Evolutionary conservation across 225 moss, liverwort and hornwort species (phyloP).

Genomic region (Rhytidiadelphus loreus): DNA sequence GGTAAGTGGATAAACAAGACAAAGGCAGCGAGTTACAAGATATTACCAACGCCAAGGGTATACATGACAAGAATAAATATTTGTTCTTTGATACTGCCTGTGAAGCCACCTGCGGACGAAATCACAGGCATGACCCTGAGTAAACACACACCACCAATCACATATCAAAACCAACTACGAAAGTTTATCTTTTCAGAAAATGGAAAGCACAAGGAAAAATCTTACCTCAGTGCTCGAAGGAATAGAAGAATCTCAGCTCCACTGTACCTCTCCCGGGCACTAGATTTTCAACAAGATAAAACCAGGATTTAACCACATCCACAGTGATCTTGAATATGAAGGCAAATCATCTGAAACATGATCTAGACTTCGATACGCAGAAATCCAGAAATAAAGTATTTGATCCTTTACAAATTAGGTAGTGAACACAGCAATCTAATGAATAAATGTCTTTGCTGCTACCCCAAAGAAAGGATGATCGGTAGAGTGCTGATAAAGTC

Average conservation of each 20-base stretch:
- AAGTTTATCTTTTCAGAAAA: not conserved
- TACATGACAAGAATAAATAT: conserved; percentile 48
- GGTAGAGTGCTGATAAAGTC: conserved; percentile 70
- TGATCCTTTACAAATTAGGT: not conserved
- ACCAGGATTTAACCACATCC: not conserved
- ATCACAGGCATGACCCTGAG: conserved; percentile 50
- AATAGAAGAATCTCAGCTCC: conserved; percentile 85
- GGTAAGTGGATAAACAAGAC: not conserved
- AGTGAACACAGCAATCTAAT: not conserved
- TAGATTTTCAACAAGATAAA: not conserved
- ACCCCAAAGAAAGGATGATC: conserved; percentile 76
- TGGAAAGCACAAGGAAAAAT: not conserved
- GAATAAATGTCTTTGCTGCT: not conserved
- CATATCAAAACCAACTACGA: not conserved
- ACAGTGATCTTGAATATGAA: not conserved
- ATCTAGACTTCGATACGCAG: not conserved
- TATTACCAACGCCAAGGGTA: conserved; percentile 42
- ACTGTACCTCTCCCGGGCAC: conserved; percentile 39
- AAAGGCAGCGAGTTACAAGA: not conserved
- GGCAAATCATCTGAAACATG: not conserved
- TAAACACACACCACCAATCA: conserved; percentile 1
- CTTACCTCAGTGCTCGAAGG: conserved; percentile 65
- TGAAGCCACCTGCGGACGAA: conserved; percentile 35
- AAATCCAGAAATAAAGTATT: not conserved
- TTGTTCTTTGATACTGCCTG: conserved; percentile 45